Base-by-base conservation (phyloP, 2,329 filamentous ascomycete species). In the Fusarium cyanostomum region DNA sequence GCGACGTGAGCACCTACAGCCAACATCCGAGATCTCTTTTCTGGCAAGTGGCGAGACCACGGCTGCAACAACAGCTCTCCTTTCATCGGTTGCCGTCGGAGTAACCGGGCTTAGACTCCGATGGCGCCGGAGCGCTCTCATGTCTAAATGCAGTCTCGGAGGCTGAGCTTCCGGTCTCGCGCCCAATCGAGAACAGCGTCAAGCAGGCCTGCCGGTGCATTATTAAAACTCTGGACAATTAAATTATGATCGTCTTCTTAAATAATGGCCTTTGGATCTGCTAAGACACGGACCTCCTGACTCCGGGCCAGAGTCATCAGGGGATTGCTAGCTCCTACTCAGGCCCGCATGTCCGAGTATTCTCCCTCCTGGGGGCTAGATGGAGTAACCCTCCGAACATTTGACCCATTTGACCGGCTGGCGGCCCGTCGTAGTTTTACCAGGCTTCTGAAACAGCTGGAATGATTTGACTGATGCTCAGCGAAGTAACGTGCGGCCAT, bases 91-190 rank as follows among this genome's bases (percentile, higher is more conserved):
- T 26, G 13, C 21, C 26, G 18, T n/a, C 61, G 61, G 61, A 44
- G 41, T 9, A 15, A 12, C 52, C 43, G 61, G 61, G 37, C 56
- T 62, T 60, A 30, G 24, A 35, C 45, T 56, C 61, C 61, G 61
- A 45, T 10, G 9, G 37, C 7, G 13, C 35, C 11, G 51, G 16
- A 16, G 28, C 38, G 8, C 21, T 27, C 37, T 10, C 15, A 9
- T 24, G 6, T 8, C 63, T 52, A 21, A 50, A 64, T 54, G 21
- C 34, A 54, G 51, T 27, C 21, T 57, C 63, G 63, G 63, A 66
- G 34, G 26, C 28, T 38, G 21, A 41, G 18, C 28, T 35, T 66
- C 63, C 63, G 63, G 44, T 28, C 35, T 37, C 51, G 18, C 57
- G 64, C 59, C n/a, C 56, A 24, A 43, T 42, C n/a, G 12, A 35